These are phyloP conservation scores for Chlorella sp. DNA, from an alignment of 139 green algal genomes.

Conservation along the genomic window DNA sequence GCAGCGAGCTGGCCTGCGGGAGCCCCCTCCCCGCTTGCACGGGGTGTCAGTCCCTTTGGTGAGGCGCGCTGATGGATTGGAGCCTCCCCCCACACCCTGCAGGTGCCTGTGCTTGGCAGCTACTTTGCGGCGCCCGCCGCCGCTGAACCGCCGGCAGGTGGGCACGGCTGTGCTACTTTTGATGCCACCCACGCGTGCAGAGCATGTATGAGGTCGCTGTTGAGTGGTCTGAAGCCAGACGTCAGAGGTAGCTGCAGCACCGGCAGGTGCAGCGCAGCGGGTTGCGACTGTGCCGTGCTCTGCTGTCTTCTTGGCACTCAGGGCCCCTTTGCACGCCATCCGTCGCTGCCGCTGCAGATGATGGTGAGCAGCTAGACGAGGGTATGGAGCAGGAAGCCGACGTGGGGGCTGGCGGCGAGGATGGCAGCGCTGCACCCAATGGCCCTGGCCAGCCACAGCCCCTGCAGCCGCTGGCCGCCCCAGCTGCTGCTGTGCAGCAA, in stretches of 20 bases:
- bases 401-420: no score
- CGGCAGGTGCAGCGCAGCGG: no score
- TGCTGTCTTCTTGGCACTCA: no score
- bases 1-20: neutral
- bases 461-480: neutral
- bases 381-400: neutral
- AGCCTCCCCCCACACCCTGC: neutral
- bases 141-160: neutral
- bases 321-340: no score
- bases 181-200: neutral
- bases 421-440: no score
- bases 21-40: neutral
- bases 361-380: neutral
- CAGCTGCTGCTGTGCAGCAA: neutral
- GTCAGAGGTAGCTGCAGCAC: no score
- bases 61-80: no score
- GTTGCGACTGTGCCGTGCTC: no score
- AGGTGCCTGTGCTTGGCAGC: conserved; percentile 32
- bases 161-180: no score
- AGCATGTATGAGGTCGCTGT: no score
- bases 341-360: neutral
- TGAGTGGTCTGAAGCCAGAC: no score
- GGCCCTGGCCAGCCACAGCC: neutral
- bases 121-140: conserved; percentile 7
- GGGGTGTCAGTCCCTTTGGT: no score